phyloP scores from a whole-genome alignment of 768 basidiomycete species.

The Tremella yokohamensis region DNA sequence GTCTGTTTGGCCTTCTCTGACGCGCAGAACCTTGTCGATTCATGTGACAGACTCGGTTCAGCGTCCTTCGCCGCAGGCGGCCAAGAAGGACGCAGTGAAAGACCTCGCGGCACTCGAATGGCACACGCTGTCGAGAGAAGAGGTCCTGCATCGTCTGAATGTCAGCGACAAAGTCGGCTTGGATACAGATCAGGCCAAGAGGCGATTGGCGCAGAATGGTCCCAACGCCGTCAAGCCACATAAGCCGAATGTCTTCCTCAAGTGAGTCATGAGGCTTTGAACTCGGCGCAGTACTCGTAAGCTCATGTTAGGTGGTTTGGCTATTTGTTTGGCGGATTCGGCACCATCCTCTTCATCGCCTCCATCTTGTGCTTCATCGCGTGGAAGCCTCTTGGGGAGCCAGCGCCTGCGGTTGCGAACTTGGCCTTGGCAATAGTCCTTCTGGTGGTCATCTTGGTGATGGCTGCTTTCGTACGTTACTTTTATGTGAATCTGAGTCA shows the following conservation, averaged over 20 bases:
- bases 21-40: slow-evolving; percentile 55
- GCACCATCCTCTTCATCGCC: slow-evolving; percentile 59
- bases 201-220: slow-evolving; percentile 56
- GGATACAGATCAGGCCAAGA: slow-evolving; percentile 56
- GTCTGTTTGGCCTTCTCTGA: neutral
- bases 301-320: slow-evolving; percentile 51
- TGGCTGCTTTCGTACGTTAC: slow-evolving; percentile 38
- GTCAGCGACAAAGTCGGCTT: slow-evolving; percentile 57
- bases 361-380: slow-evolving; percentile 61
- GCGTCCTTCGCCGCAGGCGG: neutral
- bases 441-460: slow-evolving; percentile 51
- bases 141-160: slow-evolving; percentile 55
- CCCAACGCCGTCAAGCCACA: slow-evolving; percentile 59
- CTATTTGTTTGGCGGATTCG: slow-evolving; percentile 62
- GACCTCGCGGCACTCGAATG: slow-evolving; percentile 54
- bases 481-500: neutral
- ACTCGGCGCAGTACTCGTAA: neutral
- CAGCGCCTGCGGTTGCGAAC: slow-evolving; percentile 58
- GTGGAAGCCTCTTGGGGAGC: slow-evolving; percentile 61
- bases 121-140: slow-evolving; percentile 55
- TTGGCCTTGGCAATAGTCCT: slow-evolving; percentile 63
- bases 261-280: slow-evolving; percentile 37
- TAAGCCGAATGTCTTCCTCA: slow-evolving; percentile 56
- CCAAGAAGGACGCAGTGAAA: slow-evolving; percentile 36
- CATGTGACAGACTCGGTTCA: slow-evolving; percentile 49